A percentile compares a stretch with the other conserved stretches of the same genome.
phyloP scores from a whole-genome alignment of 2,329 filamentous ascomycete genomes.

The Plenodomus lindquistii region DNA sequence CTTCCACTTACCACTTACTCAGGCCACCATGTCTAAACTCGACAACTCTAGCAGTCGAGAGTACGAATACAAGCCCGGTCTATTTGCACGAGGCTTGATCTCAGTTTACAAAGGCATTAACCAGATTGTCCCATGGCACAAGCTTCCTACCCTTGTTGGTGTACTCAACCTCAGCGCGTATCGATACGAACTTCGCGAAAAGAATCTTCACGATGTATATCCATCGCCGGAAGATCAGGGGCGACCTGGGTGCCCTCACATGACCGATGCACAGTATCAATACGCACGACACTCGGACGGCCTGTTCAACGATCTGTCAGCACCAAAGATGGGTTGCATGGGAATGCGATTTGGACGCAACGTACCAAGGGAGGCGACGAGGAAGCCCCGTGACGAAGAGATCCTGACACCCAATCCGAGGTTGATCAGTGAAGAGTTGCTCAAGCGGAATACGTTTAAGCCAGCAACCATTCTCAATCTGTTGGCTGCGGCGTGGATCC shows the following conservation, averaged over 20 bases:
- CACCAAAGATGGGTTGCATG: constrained; percentile 51
- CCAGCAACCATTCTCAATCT: constrained; percentile 53
- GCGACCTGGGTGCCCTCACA: constrained; percentile 28
- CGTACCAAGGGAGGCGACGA: constrained; percentile 43
- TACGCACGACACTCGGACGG: constrained; percentile 51
- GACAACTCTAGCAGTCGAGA: background rate
- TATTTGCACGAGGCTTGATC: constrained; percentile 27
- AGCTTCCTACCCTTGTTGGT: constrained; percentile 47
- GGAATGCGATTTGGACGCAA: constrained; percentile 54
- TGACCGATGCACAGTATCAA: constrained; percentile 39
- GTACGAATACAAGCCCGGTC: constrained; percentile 13
- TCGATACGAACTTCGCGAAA: constrained; percentile 48
- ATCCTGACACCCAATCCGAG: constrained; percentile 51
- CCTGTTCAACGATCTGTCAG: constrained; percentile 48
- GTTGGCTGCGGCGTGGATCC: constrained; percentile 55
- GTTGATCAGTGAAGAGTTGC: constrained; percentile 48
- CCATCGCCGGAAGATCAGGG: constrained; percentile 45
- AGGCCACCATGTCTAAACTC: background rate
- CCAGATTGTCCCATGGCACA: constrained; percentile 49
- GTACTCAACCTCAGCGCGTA: constrained; percentile 49
- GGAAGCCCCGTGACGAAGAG: constrained; percentile 48
- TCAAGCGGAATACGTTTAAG: constrained; percentile 50
- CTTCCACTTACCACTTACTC: background rate
- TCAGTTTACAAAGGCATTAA: constrained; percentile 46
- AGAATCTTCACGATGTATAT: constrained; percentile 53